Evolutionary conservation across 768 basidiomycete species (phyloP), one percentile per base, ranked within the genome.

Genomic region (Tricholoma bakamatsutake): DNA sequence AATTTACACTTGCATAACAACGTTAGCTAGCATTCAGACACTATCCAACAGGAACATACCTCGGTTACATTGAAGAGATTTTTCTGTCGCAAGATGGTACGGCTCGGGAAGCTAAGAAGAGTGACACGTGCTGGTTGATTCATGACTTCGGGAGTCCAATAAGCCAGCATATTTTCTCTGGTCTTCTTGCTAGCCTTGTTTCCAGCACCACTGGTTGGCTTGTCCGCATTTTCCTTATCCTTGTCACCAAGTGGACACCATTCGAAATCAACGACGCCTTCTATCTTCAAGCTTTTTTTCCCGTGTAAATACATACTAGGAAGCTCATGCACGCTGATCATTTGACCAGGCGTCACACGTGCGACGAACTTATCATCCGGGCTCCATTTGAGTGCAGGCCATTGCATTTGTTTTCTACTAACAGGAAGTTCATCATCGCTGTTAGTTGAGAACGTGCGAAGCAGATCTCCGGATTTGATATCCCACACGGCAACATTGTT

Each of bases 401-500:
- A 98, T 61, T 84, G 85, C 82, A 92, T 87, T 67, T 88, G 88
- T 65, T 90, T 92, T 72, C 88, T 90, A 55, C 69, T 68, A 1
- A 77, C 72, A 33, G 75, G 66, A 21, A 80, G 75, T 27, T 87
- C 89, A 59, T 75, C 80, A 53, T 85, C 86, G 45, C 74, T 73
- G 45, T 71, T 72, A 48, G 84, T 79, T 9, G 88, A 82, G 73
- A 99, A 98, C 1, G 95, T 98, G 51, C 97, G 89, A 43, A 98
- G 81, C 18, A 98, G 84, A 61, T 88, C 80, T 27, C 93, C 93
- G 15, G 94, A 87, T 72, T 93, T 95, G 76, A 96, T 84, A 64
- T 98, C 93, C 97, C 97, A 99, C n/a, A 99, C 85, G 55, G 95
- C 97, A 58, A 98, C 81, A 62, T 93, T 89, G 73, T 96, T 94